phyloP scores from a whole-genome alignment of 179 eudicot genomes.

The Spergularia azorica region DNA sequence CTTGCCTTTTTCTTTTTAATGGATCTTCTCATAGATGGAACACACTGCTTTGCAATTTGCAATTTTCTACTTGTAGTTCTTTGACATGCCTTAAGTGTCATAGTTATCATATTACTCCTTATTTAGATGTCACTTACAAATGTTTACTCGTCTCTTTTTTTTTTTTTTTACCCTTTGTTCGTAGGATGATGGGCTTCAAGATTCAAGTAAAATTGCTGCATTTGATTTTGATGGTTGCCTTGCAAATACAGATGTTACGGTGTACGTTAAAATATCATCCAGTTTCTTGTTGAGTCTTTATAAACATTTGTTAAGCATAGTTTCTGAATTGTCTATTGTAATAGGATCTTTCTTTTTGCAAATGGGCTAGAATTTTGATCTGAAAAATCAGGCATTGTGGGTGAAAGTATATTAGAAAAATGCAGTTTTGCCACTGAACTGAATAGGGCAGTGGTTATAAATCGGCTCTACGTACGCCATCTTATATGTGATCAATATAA shows the following conservation, averaged over 20 bases:
- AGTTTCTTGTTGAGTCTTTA: conserved; percentile 7
- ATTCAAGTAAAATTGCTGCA: conserved; percentile 83
- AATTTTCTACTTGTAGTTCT: not conserved
- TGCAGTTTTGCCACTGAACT: not conserved
- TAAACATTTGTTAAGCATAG: not conserved
- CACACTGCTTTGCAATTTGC: not conserved
- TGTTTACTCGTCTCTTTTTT: not conserved
- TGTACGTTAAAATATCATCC: conserved; percentile 36
- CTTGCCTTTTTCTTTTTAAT: too few relatives aligned
- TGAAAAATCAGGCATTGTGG: not conserved
- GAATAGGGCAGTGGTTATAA: not conserved
- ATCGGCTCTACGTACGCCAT: not conserved
- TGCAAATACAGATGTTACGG: conserved; percentile 75
- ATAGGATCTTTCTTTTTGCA: not conserved
- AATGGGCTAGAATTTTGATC: not conserved
- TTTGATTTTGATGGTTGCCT: conserved; percentile 99
- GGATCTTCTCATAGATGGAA: too few relatives aligned
- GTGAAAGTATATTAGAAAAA: not conserved
- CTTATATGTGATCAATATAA: not conserved
- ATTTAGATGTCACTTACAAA: conserved; percentile 1
- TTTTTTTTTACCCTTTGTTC: not conserved
- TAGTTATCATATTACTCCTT: not conserved
- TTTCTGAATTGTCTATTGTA: not conserved
- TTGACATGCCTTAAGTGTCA: not conserved
- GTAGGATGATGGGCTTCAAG: conserved; percentile 83